A percentile compares a stretch with the other conserved stretches of the same genome.
These are phyloP conservation scores for Dichomitus squalens DNA, from an alignment of 1,284 basidiomycete genomes.

Conservation along the genomic window DNA sequence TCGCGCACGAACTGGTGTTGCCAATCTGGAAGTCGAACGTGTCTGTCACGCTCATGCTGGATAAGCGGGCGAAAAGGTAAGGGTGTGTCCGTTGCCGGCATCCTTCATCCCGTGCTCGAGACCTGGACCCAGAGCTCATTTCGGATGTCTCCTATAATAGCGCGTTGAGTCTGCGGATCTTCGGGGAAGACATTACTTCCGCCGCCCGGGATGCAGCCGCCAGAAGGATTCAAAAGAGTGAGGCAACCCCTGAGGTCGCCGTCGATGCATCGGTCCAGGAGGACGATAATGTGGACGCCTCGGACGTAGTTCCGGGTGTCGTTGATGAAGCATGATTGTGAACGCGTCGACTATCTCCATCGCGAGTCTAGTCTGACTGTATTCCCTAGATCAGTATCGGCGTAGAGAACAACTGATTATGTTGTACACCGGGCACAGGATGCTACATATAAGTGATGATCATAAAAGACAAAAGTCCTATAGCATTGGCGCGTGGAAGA, in stretches of 20 bases:
- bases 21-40: conserved; percentile 92
- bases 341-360: neutral
- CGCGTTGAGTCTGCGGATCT: conserved; percentile 80
- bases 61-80: conserved; percentile 92
- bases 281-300: conserved; percentile 2
- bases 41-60: conserved; percentile 87
- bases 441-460: no score
- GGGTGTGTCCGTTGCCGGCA: conserved; percentile 11
- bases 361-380: no score
- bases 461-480: neutral
- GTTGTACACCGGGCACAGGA: no score
- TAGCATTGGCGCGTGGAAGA: conserved; percentile 12
- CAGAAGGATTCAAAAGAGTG: conserved; percentile 11
- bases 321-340: neutral
- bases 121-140: neutral
- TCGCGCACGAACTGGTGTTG: conserved; percentile 75
- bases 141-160: conserved; percentile 35
- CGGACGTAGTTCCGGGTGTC: neutral
- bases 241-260: conserved; percentile 7
- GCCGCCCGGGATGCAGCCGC: conserved; percentile 43
- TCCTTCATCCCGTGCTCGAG: neutral
- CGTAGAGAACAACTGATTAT: no score
- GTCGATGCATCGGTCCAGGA: conserved; percentile 8
- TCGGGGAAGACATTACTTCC: conserved; percentile 71
- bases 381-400: no score